Evolutionary conservation across 306 rosid genomes (phyloP).

Genomic region (Cucurbita pepo): DNA sequence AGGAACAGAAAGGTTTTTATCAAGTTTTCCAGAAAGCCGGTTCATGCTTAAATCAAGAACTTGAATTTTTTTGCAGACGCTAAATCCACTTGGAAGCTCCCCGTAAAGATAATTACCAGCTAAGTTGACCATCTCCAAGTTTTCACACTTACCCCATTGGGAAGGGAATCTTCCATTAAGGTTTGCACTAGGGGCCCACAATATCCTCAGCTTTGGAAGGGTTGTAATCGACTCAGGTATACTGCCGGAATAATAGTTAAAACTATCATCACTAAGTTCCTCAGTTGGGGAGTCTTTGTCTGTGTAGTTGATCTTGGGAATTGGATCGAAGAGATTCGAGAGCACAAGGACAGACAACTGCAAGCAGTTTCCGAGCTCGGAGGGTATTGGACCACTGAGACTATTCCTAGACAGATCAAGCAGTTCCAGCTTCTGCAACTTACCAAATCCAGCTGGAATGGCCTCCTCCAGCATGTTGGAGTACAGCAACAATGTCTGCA

Average conservation of each 20-base stretch:
- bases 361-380: constrained; percentile 49
- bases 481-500: constrained; percentile 48
- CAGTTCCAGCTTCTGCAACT: constrained; percentile 41
- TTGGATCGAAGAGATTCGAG: constrained; percentile 47
- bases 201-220: constrained; percentile 58
- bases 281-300: too few relatives aligned
- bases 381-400: constrained; percentile 50
- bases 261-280: constrained; percentile 37
- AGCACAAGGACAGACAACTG: constrained; percentile 58
- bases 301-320: constrained; percentile 13
- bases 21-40: constrained; percentile 49
- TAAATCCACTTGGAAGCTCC: constrained; percentile 34
- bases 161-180: constrained; percentile 44
- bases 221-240: constrained; percentile 38
- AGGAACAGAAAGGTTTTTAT: constrained; percentile 37
- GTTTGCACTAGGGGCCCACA: constrained; percentile 79
- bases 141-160: constrained; percentile 53
- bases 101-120: constrained; percentile 55
- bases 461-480: constrained; percentile 55
- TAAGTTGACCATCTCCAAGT: constrained; percentile 65
- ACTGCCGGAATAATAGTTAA: constrained; percentile 62
- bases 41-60: constrained; percentile 56
- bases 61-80: constrained; percentile 45
- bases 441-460: constrained; percentile 54
- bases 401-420: constrained; percentile 80